Evolutionary conservation across 352 stramenopile genomes (phyloP).

Genomic region (Phytophthora parvispora): DNA sequence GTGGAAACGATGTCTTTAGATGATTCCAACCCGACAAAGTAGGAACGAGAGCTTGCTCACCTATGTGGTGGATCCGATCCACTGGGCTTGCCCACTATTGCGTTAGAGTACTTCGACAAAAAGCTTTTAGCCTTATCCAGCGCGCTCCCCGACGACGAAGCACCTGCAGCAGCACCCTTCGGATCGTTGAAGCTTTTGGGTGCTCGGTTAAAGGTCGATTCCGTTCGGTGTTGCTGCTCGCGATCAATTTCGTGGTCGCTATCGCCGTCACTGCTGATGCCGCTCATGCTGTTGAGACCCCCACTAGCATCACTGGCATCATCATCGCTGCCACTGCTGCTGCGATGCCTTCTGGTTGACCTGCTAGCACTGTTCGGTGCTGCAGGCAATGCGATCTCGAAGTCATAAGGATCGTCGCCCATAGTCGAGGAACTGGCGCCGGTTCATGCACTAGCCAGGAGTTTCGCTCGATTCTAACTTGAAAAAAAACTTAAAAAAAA

Average conservation of each 20-base stretch:
- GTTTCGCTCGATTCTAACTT: no score
- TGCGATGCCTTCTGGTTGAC: conserved; percentile 1
- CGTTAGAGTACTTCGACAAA: conserved; percentile 77
- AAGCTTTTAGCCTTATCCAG: conserved; percentile 82
- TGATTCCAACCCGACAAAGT: not conserved
- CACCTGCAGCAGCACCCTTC: not conserved
- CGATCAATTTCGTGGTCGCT: not conserved
- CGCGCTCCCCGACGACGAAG: conserved; percentile 33
- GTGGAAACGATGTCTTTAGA: not conserved
- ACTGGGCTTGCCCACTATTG: conserved; percentile 16
- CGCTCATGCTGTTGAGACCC: conserved; percentile 28
- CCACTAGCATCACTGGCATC: conserved; percentile 18
- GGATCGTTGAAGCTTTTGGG: conserved; percentile 5
- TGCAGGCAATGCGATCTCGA: conserved; percentile 62
- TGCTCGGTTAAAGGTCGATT: not conserved
- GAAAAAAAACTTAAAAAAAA: no score
- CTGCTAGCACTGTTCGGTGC: conserved; percentile 1
- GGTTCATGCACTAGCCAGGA: not conserved
- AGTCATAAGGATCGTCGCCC: conserved; percentile 54
- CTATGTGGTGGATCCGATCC: conserved; percentile 13
- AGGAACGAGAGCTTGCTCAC: conserved; percentile 3
- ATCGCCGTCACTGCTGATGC: conserved; percentile 20
- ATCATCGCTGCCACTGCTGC: conserved; percentile 9
- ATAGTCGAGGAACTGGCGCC: conserved; percentile 6
- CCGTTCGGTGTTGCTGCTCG: not conserved